Evolutionary conservation across 2,329 filamentous ascomycete genomes (phyloP), one percentile per base, ranked within the genome.

Genomic region (Trichoderma koningii): DNA sequence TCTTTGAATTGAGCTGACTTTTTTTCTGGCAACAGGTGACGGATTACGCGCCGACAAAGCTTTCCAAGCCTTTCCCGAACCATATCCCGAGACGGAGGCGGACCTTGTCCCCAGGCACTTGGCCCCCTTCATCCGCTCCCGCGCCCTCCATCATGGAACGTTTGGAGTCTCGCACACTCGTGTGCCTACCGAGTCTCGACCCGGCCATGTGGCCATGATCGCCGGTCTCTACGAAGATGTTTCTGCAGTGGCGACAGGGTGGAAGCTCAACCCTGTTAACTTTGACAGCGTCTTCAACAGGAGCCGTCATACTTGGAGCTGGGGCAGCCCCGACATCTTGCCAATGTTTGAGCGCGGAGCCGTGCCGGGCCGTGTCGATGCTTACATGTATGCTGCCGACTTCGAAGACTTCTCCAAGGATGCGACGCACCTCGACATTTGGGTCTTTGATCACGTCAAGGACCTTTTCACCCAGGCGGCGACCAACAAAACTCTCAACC

Each of bases 201-300:
- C 95, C 0, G 95, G 95, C 17, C 95, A 99, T 81, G 95, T 99
- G 65, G 96, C 95, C 42, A 85, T 99, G 63, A 99, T 99, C 72
- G 95, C 95, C 7, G 95, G 95, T 5, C 80, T 99, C 44, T 99
- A 99, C 75, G 95, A 99, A 78, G 95, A 99, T 81, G 95, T 99
- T 1, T 98, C 95, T 41, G 91, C 95, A 2, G 95, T 99, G 21
- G 96, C 91, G 34, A 99, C 96, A 1, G 95, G 95, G 17, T 99
- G 95, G 95, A 98, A 99, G 79, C 81, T 97, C 71, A 99, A 99
- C 75, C 95, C 95, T 0, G 95, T 99, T 73, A 91, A 98, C 74
- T 99, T 99, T 73, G 95, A 99, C 79, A 98, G 94, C 73, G 93
- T 99, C 12, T 99, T 99, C 85, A 99, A 99, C 76, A 87, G 92